Conservation (phyloP, 2,329 filamentous ascomycete genomes). For the Colletotrichum liaoningense region DNA sequence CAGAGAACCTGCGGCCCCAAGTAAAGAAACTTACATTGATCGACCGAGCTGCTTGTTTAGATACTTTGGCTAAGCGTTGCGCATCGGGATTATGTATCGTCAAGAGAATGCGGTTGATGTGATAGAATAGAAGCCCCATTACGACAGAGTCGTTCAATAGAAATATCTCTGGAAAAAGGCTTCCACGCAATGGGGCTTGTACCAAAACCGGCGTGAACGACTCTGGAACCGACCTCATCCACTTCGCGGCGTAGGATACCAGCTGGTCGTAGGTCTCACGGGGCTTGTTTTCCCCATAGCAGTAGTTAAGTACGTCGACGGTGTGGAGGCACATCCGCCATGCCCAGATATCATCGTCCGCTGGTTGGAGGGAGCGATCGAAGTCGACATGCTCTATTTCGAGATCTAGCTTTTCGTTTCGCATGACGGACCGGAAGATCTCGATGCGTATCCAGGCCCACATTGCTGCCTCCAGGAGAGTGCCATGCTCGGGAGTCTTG, state of each 20-base stretch:
- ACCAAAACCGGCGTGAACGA: constrained; percentile 41
- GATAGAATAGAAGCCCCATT: constrained; percentile 42
- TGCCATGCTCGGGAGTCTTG: not conserved
- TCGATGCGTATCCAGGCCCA: constrained; percentile 7
- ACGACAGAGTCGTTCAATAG: constrained; percentile 41
- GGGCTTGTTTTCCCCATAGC: constrained; percentile 39
- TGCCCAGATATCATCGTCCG: constrained; percentile 18
- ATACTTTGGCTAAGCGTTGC: constrained; percentile 38
- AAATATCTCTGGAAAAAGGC: not conserved
- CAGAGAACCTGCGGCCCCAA: not conserved
- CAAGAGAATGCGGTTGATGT: constrained; percentile 42
- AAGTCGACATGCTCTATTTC: not conserved
- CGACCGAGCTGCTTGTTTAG: not conserved
- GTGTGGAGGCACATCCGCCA: constrained; percentile 41
- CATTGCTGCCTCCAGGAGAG: not conserved
- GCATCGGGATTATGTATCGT: constrained; percentile 43
- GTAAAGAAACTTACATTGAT: constrained; percentile 39
- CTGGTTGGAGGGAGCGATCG: constrained; percentile 1
- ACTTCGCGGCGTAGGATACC: constrained; percentile 36
- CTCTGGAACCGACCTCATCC: constrained; percentile 40
- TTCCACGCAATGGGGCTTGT: not conserved
- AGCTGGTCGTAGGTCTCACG: constrained; percentile 37
- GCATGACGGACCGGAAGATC: constrained; percentile 13
- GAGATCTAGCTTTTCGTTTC: not conserved
- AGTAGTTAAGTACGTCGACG: constrained; percentile 40